Base-by-base conservation (phyloP, 108 stramenopile species). In the Mediolabrus comicus region DNA sequence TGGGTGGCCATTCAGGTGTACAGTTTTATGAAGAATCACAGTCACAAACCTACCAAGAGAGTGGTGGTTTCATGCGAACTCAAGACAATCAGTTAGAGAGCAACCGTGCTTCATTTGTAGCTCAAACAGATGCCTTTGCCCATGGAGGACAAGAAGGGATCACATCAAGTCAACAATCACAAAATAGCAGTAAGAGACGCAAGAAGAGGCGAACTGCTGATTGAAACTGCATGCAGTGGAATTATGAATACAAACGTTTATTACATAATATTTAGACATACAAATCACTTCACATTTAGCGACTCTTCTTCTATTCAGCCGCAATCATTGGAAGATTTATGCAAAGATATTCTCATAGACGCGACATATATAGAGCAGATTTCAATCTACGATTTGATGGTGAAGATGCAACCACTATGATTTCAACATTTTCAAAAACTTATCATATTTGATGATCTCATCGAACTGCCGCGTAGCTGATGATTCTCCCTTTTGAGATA, bases 181-280 rank as follows among this genome's bases (percentile, higher is more conserved):
- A 49, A 63, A 31, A 10, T 22, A 32, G 52, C 22, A 43, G 52
- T 31, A 49, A 31, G 53, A 65, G 14, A 22, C 52, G 32, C 31
- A 65, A 53, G 25, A 65, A 53, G 24, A 31, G 49, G 53, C 52
- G 64, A 53, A 65, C 64, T 25, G 51, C 64, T 32, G 64, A 65
- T 53, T 65, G 24, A 65, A 34, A 36, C 4, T 16, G 32, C 14
- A 22, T 60, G 25, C 53, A 35, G 4, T 24, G 1, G 27, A 25
- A 27, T 28, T 53, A 43, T 43, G 16, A 39, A 39, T 39, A 53
- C 53, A 53, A 27, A 27, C 11, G 3, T 11, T 25, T 27, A 0
- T 51, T 4, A 3, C 22, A 54, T 6, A 25, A 25, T 28, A 54
- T 54, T 19, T 19, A 2, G 5, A 14, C 25, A 19, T 27, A 6